Base-by-base conservation (phyloP, 352 stramenopile species). In the Pythium periplocum region DNA sequence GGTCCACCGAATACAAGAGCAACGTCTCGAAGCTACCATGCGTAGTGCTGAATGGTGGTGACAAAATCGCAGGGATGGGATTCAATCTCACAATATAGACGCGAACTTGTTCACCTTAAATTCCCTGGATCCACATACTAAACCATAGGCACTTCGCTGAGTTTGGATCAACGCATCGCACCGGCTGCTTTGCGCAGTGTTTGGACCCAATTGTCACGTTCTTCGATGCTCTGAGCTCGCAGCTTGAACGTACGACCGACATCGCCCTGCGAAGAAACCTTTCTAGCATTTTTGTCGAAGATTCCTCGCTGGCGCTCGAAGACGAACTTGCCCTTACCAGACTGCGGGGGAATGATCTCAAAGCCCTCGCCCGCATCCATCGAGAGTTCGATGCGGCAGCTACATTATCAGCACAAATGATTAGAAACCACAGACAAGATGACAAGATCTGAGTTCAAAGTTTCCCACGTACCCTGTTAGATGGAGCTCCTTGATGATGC, bases 401-500 rank as follows among this genome's bases (percentile, higher is more conserved):
- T 90, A 55, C 26, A 40, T 37, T 4, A 47, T 9, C n/a, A 59
- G 1, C 30, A 32, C 44, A 8, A 43, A 48, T 9, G 39, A 5
- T 33, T 51, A 41, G 1, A 6, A 43, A 50, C 6, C 10, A 62
- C 26, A 30, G 6, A 17, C 6, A 11, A 3, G 9, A 2, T 30
- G 34, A 38, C 34, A 55, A 6, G 12, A 45, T 12, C 10, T 33
- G 2, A 39, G n/a, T 4, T 40, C 32, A 62, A 5, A 42, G 32
- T 40, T 46, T 34, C 40, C 12, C 35, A 39, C 68, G 48, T 61
- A 90, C 83, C 83, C 84, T n/a, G 71, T 78, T 4, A 95, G 66
- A 43, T 70, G 80, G 17, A 95, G 61, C 47, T 93, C 83, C 55
- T 93, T 93, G 65, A 95, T 90, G 53, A 95, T 92, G 33, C 74